These are phyloP conservation scores for Erigeron philadelphicus DNA, from an alignment of 140 eudicot genomes.

Conservation along the genomic window DNA sequence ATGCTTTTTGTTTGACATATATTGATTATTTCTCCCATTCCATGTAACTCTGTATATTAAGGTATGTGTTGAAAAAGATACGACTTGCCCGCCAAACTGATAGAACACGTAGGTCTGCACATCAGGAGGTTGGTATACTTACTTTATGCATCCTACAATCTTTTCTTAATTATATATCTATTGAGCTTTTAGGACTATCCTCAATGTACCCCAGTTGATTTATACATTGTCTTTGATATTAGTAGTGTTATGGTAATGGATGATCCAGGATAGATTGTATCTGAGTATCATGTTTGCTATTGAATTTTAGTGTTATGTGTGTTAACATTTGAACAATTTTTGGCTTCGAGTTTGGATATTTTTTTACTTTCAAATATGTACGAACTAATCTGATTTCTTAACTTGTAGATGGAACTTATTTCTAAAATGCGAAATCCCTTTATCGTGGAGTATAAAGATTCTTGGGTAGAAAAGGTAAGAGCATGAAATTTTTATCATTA, in stretches of 20 bases:
- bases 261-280: slow-evolving; percentile 8
- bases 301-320: slow-evolving; percentile 11
- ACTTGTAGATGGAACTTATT: slow-evolving; percentile 84
- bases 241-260: not conserved
- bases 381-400: slow-evolving; percentile 21
- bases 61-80: slow-evolving; percentile 97
- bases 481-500: not conserved
- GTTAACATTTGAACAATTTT: slow-evolving; percentile 9
- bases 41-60: slow-evolving; percentile 34
- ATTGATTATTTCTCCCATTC: slow-evolving; percentile 27
- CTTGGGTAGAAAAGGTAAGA: slow-evolving; percentile 96
- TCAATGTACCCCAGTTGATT: slow-evolving; percentile 23
- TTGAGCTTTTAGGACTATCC: slow-evolving; percentile 8
- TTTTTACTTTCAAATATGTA: slow-evolving; percentile 17
- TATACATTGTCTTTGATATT: not conserved
- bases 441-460: slow-evolving; percentile 93
- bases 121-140: slow-evolving; percentile 79
- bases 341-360: not conserved
- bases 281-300: slow-evolving; percentile 9
- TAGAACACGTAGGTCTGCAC: slow-evolving; percentile 96
- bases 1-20: slow-evolving; percentile 23
- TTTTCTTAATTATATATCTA: slow-evolving; percentile 8
- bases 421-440: slow-evolving; percentile 83
- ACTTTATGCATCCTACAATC: slow-evolving; percentile 25
- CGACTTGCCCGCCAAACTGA: slow-evolving; percentile 99